These are phyloP conservation scores for Chalciporus sp. DNA, from an alignment of 1,284 basidiomycete species.

Conservation along the genomic window DNA sequence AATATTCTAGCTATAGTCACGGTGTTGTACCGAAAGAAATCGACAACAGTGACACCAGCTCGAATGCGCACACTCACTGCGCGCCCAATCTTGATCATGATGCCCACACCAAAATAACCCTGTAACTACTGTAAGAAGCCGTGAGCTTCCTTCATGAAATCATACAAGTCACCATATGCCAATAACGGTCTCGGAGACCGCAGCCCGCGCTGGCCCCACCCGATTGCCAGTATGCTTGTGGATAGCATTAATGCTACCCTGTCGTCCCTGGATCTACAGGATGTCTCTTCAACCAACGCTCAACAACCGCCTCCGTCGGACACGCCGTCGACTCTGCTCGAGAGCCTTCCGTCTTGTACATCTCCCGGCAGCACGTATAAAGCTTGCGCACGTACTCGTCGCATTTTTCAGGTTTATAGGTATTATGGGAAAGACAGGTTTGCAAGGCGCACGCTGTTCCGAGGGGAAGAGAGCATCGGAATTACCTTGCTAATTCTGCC, in stretches of 20 bases:
- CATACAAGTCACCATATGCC: too few relatives aligned
- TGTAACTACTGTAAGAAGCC: too few relatives aligned
- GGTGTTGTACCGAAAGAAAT: too few relatives aligned
- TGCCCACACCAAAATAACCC: too few relatives aligned
- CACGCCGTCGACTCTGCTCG: slow-evolving; percentile 58
- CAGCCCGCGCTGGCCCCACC: too few relatives aligned
- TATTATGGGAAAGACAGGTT: slow-evolving; percentile 62
- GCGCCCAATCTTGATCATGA: too few relatives aligned
- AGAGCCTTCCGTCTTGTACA: slow-evolving; percentile 50
- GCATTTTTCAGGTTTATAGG: slow-evolving; percentile 65
- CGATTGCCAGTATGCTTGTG: neutral
- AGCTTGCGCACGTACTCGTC: slow-evolving; percentile 46
- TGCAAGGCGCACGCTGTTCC: slow-evolving; percentile 62
- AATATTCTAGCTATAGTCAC: too few relatives aligned
- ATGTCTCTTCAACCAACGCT: slow-evolving; percentile 63
- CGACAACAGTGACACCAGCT: too few relatives aligned
- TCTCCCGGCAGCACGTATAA: slow-evolving; percentile 34
- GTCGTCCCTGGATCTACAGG: slow-evolving; percentile 17
- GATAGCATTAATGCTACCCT: neutral
- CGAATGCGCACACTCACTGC: too few relatives aligned
- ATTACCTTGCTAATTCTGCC: neutral
- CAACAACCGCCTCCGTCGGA: slow-evolving; percentile 54
- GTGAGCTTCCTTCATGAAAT: too few relatives aligned
- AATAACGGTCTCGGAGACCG: too few relatives aligned
- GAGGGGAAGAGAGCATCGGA: neutral